A percentile compares a stretch with the other conserved stretches of the same genome.
phyloP scores from a whole-genome alignment of 1,284 basidiomycete species.

The Microbotryomycetes sp. region DNA sequence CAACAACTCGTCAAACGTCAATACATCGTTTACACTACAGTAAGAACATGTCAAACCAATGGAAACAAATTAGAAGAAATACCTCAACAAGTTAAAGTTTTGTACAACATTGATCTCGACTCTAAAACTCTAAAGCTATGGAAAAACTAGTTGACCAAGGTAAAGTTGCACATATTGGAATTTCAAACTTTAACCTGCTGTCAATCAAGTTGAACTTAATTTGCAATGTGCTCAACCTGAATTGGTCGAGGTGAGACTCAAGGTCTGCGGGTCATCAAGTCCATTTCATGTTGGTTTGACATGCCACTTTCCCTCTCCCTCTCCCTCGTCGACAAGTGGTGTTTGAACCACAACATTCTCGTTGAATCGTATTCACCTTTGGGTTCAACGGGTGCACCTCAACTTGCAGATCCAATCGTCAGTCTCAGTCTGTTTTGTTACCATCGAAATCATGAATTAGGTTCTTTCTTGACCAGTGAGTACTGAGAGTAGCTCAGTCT shows the following conservation, averaged over 20 bases:
- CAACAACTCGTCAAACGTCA: constrained; percentile 35
- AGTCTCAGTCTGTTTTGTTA: constrained; percentile 64
- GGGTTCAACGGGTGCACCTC: constrained; percentile 64
- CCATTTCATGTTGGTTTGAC: too few species aligned
- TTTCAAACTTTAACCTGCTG: constrained; percentile 63
- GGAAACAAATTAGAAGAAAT: too few species aligned
- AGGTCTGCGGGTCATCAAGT: too few species aligned
- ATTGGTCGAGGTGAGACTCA: constrained; percentile 51
- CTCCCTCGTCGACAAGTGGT: constrained; percentile 45
- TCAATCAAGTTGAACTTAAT: constrained; percentile 77
- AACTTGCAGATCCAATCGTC: constrained; percentile 46
- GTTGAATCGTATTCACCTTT: constrained; percentile 78
- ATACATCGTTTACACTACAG: constrained; percentile 45
- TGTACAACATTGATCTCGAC: constrained; percentile 45
- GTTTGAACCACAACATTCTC: constrained; percentile 62
- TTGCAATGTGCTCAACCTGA: constrained; percentile 77
- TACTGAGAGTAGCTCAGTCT: too few species aligned
- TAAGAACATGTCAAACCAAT: too few species aligned
- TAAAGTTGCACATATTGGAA: constrained; percentile 57
- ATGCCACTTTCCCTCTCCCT: too few species aligned
- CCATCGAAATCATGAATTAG: constrained; percentile 36
- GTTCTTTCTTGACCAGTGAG: too few species aligned
- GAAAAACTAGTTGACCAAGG: constrained; percentile 51
- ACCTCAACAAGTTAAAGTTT: too few species aligned
- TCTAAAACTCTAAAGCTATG: constrained; percentile 49